Evolutionary conservation across 768 basidiomycete genomes (phyloP), one percentile per base, ranked within the genome.

Genomic region (Macrocybe gigantea): DNA sequence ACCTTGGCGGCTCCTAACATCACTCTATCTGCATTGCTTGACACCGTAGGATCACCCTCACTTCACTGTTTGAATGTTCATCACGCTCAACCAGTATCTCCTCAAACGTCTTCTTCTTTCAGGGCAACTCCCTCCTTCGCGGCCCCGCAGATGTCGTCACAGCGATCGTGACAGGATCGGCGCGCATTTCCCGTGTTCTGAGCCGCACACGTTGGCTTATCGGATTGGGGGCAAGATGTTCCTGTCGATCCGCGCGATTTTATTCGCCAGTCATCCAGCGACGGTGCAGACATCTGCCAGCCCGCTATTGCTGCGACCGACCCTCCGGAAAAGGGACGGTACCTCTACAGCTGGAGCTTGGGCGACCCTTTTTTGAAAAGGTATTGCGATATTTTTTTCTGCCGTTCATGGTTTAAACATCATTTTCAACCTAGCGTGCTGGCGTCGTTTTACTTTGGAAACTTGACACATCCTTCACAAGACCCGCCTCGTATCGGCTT

Each of bases 41-140:
- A 90, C 55, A 89, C 88, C 2, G 87, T 87, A 45, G 44, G 73
- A 60, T 34, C 49, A 52, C 34, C 9, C 32, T 37, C 33, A 40
- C 41, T 31, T 36, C 35, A 12, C 38, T 41, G 8, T 10, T 38
- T 39, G 35, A 35, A 12, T 31, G 12, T 42, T 33, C 35, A 12
- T 44, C 33, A 1, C 46, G 49, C 38, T 35, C 34, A n/a, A 41
- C 30, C 10, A 44, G 6, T 34, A 12, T 40, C n/a, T n/a, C 8
- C 41, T 30, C 34, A 33, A 22, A 22, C 22, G 22, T 22, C 22
- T 22, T 13, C 38, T 12, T 36, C 33, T 22, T 42, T 34, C 48
- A 88, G 85, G 88, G 88, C 0, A 88, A 82, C 64, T 88, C 86
- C 7, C 74, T 87, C 38, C 71, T 91, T 45, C 84, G 88, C 15